Evolutionary conservation across 176 grass and related monocot species (phyloP).

Genomic region (Canna indica): DNA sequence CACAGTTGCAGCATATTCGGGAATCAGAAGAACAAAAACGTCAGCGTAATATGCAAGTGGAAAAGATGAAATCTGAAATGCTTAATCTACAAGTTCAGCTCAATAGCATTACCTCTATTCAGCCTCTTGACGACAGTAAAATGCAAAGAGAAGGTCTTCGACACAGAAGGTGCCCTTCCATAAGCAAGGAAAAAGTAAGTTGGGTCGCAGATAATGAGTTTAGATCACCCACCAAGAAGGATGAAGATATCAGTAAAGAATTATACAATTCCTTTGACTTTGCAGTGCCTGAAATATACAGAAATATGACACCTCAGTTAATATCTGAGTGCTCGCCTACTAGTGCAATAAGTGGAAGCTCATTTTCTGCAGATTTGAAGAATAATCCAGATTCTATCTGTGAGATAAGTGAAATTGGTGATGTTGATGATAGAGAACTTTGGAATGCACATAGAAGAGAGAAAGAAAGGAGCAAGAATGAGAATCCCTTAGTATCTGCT

Average conservation of each 20-base stretch:
- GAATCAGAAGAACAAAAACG: conserved; percentile 80
- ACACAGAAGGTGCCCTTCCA: conserved; percentile 42
- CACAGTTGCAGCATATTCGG: conserved; percentile 72
- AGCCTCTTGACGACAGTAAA: conserved; percentile 33
- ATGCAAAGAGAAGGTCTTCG: conserved; percentile 50
- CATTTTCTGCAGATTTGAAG: conserved; percentile 43
- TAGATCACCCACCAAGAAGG: conserved; percentile 30
- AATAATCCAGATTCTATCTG: conserved; percentile 38
- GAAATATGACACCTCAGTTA: conserved; percentile 23
- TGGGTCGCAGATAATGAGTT: conserved; percentile 25
- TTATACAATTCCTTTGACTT: conserved; percentile 50
- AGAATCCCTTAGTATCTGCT: conserved; percentile 88
- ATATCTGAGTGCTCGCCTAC: conserved; percentile 37
- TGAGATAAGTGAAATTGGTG: conserved; percentile 74
- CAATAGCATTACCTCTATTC: conserved; percentile 61
- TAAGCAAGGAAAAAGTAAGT: conserved; percentile 19
- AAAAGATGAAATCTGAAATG: conserved; percentile 98
- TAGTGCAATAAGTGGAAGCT: conserved; percentile 41
- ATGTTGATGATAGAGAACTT: conserved; percentile 29
- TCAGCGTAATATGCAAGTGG: conserved; percentile 81
- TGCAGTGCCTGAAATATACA: conserved; percentile 36
- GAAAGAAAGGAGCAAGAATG: conserved; percentile 34
- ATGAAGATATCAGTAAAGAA: conserved; percentile 38
- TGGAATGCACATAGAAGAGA: conserved; percentile 45
- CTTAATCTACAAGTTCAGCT: conserved; percentile 91